Conservation (phyloP, 805 yeast genomes). For the Diddensiella caesifluorescens region DNA sequence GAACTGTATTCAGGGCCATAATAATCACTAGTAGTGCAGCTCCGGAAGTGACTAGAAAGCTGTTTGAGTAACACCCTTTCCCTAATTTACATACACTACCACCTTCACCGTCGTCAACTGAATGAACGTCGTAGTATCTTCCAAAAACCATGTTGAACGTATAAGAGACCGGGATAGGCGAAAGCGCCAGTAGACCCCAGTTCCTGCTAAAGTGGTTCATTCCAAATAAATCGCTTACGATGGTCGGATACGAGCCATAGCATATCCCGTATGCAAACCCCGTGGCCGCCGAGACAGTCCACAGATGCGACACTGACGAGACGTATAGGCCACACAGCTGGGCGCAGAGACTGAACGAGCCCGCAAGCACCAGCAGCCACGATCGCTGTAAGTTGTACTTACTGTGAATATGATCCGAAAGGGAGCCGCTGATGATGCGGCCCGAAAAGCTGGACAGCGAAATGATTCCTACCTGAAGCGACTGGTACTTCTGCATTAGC, state of each 20-base stretch:
- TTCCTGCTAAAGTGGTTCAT: slow-evolving; percentile 59
- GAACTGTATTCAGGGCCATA: slow-evolving; percentile 7
- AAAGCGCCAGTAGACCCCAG: slow-evolving; percentile 66
- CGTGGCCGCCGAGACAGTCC: slow-evolving; percentile 48
- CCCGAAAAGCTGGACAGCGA: slow-evolving; percentile 66
- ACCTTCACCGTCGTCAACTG: slow-evolving; percentile 19
- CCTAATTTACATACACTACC: slow-evolving; percentile 20
- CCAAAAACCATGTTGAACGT: slow-evolving; percentile 62
- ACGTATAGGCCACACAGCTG: slow-evolving; percentile 45
- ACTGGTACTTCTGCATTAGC: slow-evolving; percentile 45
- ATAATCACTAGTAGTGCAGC: slow-evolving; percentile 14
- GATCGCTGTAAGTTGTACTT: slow-evolving; percentile 44
- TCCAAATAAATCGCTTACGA: slow-evolving; percentile 70
- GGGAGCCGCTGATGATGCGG: slow-evolving; percentile 54
- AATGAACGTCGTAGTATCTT: slow-evolving; percentile 49
- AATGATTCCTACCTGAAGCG: slow-evolving; percentile 65
- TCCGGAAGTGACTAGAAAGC: slow-evolving; percentile 19
- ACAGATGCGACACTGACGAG: slow-evolving; percentile 36
- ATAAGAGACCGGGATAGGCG: slow-evolving; percentile 60
- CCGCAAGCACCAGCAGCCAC: slow-evolving; percentile 51
- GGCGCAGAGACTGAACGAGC: slow-evolving; percentile 41
- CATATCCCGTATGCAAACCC: slow-evolving; percentile 72
- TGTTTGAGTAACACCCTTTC: slow-evolving; percentile 19
- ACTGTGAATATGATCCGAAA: slow-evolving; percentile 56
- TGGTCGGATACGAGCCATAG: slow-evolving; percentile 69